These are phyloP conservation scores for Hypoxylon trugodes DNA, from an alignment of 495 filamentous ascomycete genomes.

Conservation along the genomic window DNA sequence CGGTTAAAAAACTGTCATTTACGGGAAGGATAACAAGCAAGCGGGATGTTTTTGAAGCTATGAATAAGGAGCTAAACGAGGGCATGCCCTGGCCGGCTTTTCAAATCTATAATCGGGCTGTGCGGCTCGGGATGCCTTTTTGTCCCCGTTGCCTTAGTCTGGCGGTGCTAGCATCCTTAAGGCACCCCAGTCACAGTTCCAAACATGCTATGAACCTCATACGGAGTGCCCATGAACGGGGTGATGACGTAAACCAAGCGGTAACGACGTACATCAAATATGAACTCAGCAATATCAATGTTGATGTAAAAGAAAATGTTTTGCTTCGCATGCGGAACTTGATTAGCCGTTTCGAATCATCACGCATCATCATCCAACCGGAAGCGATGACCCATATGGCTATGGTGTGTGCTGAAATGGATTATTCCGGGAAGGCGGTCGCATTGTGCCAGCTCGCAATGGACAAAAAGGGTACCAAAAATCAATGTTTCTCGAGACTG, in stretches of 20 bases:
- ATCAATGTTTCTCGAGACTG: conserved; percentile 46
- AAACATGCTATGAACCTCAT: conserved; percentile 46
- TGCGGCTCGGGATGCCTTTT: conserved; percentile 43
- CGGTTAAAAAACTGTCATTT: conserved; percentile 27
- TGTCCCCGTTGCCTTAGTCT: conserved; percentile 45
- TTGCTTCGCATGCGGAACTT: conserved; percentile 38
- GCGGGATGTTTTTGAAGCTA: conserved; percentile 46
- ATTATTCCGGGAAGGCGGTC: conserved; percentile 46
- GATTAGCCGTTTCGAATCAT: conserved; percentile 41
- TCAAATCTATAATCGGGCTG: conserved; percentile 48
- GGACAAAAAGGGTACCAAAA: conserved; percentile 27
- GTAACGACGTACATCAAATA: conserved; percentile 43
- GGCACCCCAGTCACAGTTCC: conserved; percentile 15
- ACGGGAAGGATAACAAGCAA: conserved; percentile 34
- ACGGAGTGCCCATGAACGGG: conserved; percentile 39
- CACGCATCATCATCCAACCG: conserved; percentile 40
- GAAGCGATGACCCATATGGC: conserved; percentile 51
- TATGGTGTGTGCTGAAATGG: conserved; percentile 39
- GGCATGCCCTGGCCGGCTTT: conserved; percentile 37
- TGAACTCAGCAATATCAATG: conserved; percentile 35
- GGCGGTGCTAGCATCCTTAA: conserved; percentile 52
- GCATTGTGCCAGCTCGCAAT: conserved; percentile 48
- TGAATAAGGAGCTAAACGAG: conserved; percentile 46
- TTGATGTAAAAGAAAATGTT: conserved; percentile 7
- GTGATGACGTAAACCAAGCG: conserved; percentile 45